A percentile compares a stretch with the other conserved stretches of the same genome.
phyloP scores from a whole-genome alignment of 495 filamentous ascomycete genomes.

The Tuber umbilicatum region DNA sequence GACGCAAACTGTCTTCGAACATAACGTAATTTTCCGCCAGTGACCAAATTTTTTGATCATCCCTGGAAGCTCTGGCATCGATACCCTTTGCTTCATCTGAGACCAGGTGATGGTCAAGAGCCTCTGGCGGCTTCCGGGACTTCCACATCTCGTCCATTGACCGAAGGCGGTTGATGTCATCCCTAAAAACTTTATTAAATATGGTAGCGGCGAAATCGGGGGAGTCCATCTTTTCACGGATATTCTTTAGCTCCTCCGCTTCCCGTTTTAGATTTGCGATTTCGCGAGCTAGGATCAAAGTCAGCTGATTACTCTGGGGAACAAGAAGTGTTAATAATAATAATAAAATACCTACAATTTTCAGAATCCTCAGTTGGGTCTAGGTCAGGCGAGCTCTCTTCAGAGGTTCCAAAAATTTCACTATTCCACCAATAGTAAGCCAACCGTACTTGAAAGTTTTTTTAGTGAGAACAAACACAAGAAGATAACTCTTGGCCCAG shows the following conservation, averaged over 20 bases:
- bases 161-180: constrained; percentile 75
- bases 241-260: constrained; percentile 71
- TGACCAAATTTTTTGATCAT: constrained; percentile 74
- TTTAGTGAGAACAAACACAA: constrained; percentile 54
- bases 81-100: constrained; percentile 49
- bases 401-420: constrained; percentile 87
- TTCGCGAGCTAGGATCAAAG: constrained; percentile 55
- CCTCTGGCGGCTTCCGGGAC: constrained; percentile 62
- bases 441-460: constrained; percentile 21
- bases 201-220: constrained; percentile 70
- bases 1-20: constrained; percentile 74
- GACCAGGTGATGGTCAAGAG: constrained; percentile 57
- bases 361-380: constrained; percentile 73
- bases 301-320: neutral
- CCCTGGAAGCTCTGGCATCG: constrained; percentile 52
- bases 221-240: constrained; percentile 75
- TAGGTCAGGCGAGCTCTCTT: constrained; percentile 69
- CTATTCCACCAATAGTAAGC: constrained; percentile 40
- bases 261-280: constrained; percentile 79
- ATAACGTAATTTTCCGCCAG: constrained; percentile 74
- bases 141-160: constrained; percentile 98
- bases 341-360: constrained; percentile 52
- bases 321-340: neutral
- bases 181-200: constrained; percentile 86
- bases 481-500: constrained; percentile 96